Percentiles rank a stretch among this genome's conserved stretches.
These are phyloP conservation scores for Antrodiella citrinella DNA, from an alignment of 768 basidiomycete genomes.

Conservation along the genomic window DNA sequence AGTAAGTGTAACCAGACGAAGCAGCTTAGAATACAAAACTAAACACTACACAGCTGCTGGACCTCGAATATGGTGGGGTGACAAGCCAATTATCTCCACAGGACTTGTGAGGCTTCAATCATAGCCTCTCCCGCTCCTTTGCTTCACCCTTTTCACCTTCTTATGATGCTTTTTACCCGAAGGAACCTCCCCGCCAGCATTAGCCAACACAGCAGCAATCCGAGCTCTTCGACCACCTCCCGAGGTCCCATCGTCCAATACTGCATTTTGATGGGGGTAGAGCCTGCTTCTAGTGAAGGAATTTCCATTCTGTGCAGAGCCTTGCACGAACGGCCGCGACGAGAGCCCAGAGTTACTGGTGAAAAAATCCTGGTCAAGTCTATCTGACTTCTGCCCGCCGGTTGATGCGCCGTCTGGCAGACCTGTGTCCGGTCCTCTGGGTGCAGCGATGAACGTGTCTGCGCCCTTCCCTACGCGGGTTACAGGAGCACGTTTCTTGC, in stretches of 20 bases:
- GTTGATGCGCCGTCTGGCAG: not conserved
- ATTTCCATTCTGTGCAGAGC: slow-evolving; percentile 45
- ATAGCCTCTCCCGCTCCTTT: slow-evolving; percentile 90
- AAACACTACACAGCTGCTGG: too few relatives aligned
- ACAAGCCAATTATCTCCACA: too few relatives aligned
- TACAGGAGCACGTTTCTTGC: slow-evolving; percentile 84
- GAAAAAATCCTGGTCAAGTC: slow-evolving; percentile 82
- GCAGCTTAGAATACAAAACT: too few relatives aligned
- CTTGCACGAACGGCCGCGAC: slow-evolving; percentile 57
- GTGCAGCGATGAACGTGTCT: slow-evolving; percentile 66
- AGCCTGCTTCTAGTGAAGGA: slow-evolving; percentile 54
- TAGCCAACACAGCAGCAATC: slow-evolving; percentile 35
- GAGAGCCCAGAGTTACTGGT: slow-evolving; percentile 41
- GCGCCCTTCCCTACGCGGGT: slow-evolving; percentile 82
- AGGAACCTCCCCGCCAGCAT: slow-evolving; percentile 24
- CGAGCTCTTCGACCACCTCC: slow-evolving; percentile 36
- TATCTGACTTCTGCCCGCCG: slow-evolving; percentile 46
- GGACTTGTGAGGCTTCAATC: too few relatives aligned
- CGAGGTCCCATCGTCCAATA: slow-evolving; percentile 73
- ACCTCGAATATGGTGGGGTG: too few relatives aligned
- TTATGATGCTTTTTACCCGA: slow-evolving; percentile 80
- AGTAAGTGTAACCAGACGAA: too few relatives aligned
- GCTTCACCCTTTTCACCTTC: slow-evolving; percentile 72
- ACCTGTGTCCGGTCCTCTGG: slow-evolving; percentile 15
- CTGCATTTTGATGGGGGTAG: slow-evolving; percentile 79